These are phyloP conservation scores for Porcisia hertigi DNA, from an alignment of 208 protist genomes.

Conservation along the genomic window DNA sequence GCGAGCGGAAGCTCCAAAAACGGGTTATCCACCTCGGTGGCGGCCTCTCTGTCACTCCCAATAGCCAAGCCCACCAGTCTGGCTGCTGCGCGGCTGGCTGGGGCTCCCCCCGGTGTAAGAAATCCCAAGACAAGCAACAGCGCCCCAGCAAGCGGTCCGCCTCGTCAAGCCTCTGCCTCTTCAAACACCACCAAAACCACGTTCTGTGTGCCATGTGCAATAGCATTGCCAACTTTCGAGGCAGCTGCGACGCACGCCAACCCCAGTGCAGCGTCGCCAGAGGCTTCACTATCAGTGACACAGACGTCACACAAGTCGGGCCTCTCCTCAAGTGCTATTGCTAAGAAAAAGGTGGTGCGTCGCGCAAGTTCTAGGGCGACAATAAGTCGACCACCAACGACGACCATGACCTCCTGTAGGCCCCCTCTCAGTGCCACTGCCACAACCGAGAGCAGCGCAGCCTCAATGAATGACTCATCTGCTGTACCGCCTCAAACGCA, in stretches of 20 bases:
- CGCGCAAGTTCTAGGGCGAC: constrained; percentile 4
- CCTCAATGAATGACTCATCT: constrained; percentile 19
- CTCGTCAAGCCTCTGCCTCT: background rate
- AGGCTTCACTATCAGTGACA: background rate
- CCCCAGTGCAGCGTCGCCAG: background rate
- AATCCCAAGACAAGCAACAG: background rate
- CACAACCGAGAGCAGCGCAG: constrained; percentile 3
- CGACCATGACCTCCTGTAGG: constrained; percentile 1
- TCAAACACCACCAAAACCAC: background rate
- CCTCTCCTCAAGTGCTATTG: background rate
- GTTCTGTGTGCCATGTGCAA: background rate
- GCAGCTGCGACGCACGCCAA: background rate
- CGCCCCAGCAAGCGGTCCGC: background rate
- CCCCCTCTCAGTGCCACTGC: constrained; percentile 6
- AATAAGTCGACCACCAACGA: background rate
- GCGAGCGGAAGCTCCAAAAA: background rate
- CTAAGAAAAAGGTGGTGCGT: constrained; percentile 17
- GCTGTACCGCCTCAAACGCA: background rate
- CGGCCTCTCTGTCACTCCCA: background rate
- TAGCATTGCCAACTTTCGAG: background rate
- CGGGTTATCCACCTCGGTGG: background rate
- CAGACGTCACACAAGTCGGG: background rate
- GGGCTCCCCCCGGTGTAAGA: background rate
- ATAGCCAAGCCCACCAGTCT: background rate
- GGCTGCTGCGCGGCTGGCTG: background rate